Percentiles rank a stretch among this genome's conserved stretches.
Conservation (phyloP, 192 early-diverging fungal species). For the Bifiguratus adelaidae region DNA sequence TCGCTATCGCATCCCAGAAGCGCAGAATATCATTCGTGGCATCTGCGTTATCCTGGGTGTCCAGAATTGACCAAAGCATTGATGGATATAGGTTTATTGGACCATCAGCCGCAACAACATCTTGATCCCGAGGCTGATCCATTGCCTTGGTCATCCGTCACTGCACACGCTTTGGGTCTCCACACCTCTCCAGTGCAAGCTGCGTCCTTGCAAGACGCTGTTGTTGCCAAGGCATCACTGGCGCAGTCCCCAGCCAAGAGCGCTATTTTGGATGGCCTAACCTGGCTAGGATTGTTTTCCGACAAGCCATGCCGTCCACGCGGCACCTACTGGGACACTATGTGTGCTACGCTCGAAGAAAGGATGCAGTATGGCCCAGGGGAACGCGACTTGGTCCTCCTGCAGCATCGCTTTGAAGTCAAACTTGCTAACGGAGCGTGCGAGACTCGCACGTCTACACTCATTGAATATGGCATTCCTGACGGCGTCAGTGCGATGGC, state of each 20-base stretch:
- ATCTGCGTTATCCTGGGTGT: conserved; percentile 97
- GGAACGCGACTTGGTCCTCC: conserved; percentile 94
- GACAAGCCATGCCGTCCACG: conserved; percentile 43
- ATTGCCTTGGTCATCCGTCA: conserved; percentile 67
- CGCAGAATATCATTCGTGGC: conserved; percentile 86
- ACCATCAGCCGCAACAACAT: conserved; percentile 53
- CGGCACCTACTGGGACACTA: conserved; percentile 77
- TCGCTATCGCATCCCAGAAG: conserved; percentile 92
- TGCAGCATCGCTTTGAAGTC: conserved; percentile 95
- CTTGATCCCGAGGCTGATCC: conserved; percentile 40
- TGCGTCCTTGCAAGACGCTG: conserved; percentile 43
- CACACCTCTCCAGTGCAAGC: background rate
- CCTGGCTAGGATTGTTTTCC: conserved; percentile 85
- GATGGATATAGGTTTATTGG: conserved; percentile 85
- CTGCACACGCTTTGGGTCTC: conserved; percentile 48
- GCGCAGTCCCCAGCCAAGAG: conserved; percentile 40
- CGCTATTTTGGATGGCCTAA: conserved; percentile 62
- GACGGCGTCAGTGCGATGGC: conserved; percentile 89
- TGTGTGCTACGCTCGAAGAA: conserved; percentile 92
- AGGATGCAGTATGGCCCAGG: conserved; percentile 90
- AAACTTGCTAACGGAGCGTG: conserved; percentile 47
- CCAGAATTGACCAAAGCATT: conserved; percentile 92
- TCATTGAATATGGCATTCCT: conserved; percentile 87
- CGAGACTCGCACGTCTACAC: conserved; percentile 87
- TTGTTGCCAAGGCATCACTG: conserved; percentile 56